A percentile compares a stretch with the other conserved stretches of the same genome.
Conservation (phyloP, 352 stramenopile genomes). For the Phytopythium vexans region DNA sequence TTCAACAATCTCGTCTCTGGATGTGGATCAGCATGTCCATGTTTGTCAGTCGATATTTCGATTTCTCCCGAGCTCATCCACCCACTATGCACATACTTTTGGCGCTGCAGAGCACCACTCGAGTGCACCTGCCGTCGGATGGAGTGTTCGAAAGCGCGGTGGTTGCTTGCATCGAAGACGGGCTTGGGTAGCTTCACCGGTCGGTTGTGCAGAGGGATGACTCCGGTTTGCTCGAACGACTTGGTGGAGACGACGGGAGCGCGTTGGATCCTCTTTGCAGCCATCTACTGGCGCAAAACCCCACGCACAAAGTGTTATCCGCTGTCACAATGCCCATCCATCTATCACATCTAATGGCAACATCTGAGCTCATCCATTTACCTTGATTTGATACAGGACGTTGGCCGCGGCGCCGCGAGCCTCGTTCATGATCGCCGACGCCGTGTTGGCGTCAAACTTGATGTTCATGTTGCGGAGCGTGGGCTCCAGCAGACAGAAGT, state of each 20-base stretch:
- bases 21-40: slow-evolving; percentile 1
- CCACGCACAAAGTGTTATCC: not conserved
- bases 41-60: not conserved
- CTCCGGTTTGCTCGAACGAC: slow-evolving; percentile 36
- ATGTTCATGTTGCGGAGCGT: slow-evolving; percentile 69
- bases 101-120: slow-evolving; percentile 31
- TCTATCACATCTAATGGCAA: not conserved
- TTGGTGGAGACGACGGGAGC: slow-evolving; percentile 49
- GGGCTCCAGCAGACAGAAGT: slow-evolving; percentile 87
- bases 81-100: slow-evolving; percentile 34
- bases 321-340: too few relatives aligned
- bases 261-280: slow-evolving; percentile 36
- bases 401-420: slow-evolving; percentile 50
- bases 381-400: slow-evolving; percentile 89
- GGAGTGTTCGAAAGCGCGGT: slow-evolving; percentile 67
- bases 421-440: slow-evolving; percentile 81
- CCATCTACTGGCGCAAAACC: slow-evolving; percentile 25
- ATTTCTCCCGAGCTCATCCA: not conserved
- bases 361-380: slow-evolving; percentile 5
- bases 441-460: slow-evolving; percentile 72
- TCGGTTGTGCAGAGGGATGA: slow-evolving; percentile 61
- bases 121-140: slow-evolving; percentile 62
- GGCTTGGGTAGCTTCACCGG: slow-evolving; percentile 56
- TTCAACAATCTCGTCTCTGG: slow-evolving; percentile 37
- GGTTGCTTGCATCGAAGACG: slow-evolving; percentile 46